Evolutionary conservation across 1,284 basidiomycete species (phyloP).

Genomic region (Lentinus polychrous): DNA sequence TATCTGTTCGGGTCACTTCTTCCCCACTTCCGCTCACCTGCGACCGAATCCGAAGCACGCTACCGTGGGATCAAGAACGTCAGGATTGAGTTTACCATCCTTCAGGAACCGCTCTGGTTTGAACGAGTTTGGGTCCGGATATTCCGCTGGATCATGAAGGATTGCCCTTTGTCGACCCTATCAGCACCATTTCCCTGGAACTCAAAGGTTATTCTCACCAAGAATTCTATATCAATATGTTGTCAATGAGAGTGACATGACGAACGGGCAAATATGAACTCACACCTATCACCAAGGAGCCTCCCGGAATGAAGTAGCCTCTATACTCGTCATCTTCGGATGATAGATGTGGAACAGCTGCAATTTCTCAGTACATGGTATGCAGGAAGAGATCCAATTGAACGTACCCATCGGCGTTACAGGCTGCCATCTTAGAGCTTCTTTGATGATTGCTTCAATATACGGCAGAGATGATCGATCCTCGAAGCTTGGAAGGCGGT

Average conservation of each 20-base stretch:
- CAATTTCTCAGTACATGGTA: not conserved
- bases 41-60: conserved; percentile 17
- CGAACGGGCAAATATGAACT: not conserved
- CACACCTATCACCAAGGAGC: conserved; percentile 11
- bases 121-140: conserved; percentile 15
- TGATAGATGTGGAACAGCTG: conserved; percentile 9
- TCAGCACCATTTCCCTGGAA: conserved; percentile 6
- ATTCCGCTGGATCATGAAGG: conserved; percentile 11
- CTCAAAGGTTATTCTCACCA: not conserved
- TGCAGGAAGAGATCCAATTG: not conserved
- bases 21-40: conserved; percentile 8
- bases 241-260: not conserved
- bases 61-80: conserved; percentile 9
- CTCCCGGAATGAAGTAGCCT: conserved; percentile 16
- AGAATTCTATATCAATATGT: not conserved
- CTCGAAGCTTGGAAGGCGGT: conserved; percentile 26
- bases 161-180: not conserved
- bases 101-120: conserved; percentile 16
- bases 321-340: conserved; percentile 14
- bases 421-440: conserved; percentile 17
- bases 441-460: conserved; percentile 26
- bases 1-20: not conserved
- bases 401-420: conserved; percentile 9
- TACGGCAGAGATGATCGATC: conserved; percentile 27
- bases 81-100: conserved; percentile 12